A percentile compares a stretch with the other conserved stretches of the same genome.
Evolutionary conservation across 169 alveolate genomes (phyloP).

Genomic region (Toxoplasma gondii): DNA sequence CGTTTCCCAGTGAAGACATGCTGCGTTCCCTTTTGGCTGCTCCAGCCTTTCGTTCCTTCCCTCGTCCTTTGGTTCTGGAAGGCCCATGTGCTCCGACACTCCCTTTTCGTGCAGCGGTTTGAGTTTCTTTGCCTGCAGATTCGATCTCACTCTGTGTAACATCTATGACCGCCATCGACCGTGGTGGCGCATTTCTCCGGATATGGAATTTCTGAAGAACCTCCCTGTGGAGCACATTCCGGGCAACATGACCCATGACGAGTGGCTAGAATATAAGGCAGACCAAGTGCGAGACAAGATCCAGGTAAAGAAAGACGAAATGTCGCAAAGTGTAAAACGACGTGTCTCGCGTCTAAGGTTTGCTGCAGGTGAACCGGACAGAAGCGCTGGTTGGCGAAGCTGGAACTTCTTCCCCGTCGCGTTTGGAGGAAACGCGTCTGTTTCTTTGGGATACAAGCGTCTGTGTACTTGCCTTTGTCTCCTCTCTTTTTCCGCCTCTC

Average conservation of each 20-base stretch:
- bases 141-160: slow-evolving; percentile 23
- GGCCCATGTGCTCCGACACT: too few species aligned
- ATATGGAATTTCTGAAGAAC: neutral
- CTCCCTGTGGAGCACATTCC: slow-evolving; percentile 30
- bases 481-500: neutral
- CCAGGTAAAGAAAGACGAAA: neutral
- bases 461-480: neutral
- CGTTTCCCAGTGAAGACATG: too few species aligned
- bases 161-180: neutral
- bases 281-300: slow-evolving; percentile 23
- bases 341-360: too few species aligned
- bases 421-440: too few species aligned
- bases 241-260: slow-evolving; percentile 17
- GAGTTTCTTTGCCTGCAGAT: neutral
- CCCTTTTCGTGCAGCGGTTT: neutral
- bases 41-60: too few species aligned
- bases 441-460: too few species aligned
- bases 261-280: slow-evolving; percentile 18
- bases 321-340: too few species aligned
- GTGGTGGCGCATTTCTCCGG: slow-evolving; percentile 32
- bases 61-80: too few species aligned
- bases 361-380: too few species aligned
- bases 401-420: too few species aligned
- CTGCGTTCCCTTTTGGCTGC: too few species aligned
- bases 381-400: too few species aligned